Evolutionary conservation across 169 alveolate species (phyloP).

Genomic region (Condylostoma magnum): DNA sequence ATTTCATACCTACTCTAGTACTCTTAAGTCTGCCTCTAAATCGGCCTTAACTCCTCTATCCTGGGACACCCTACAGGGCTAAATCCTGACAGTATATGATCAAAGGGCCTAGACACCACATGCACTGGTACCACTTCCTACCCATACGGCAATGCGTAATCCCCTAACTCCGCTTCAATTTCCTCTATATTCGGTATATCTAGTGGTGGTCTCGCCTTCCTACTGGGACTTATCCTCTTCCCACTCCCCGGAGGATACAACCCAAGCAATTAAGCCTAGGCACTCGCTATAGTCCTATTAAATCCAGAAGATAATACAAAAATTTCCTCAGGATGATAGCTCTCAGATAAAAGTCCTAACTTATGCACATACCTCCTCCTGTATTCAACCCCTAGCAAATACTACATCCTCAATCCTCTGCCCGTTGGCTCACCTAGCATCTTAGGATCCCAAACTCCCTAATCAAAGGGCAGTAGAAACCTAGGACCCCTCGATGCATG

Average conservation of each 20-base stretch:
- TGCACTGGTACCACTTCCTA: constrained; percentile 10
- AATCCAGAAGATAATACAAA: constrained; percentile 48
- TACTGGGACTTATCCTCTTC: too few relatives aligned
- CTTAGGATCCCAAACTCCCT: too few relatives aligned
- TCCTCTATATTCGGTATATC: neutral
- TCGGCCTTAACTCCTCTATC: too few relatives aligned
- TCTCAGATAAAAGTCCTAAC: too few relatives aligned
- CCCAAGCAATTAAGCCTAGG: constrained; percentile 45
- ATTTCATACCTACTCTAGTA: too few relatives aligned
- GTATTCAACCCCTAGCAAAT: too few relatives aligned
- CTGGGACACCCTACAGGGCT: neutral
- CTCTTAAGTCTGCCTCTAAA: too few relatives aligned
- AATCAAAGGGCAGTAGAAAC: too few relatives aligned
- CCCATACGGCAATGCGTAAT: constrained; percentile 21
- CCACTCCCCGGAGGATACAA: constrained; percentile 33
- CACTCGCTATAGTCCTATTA: constrained; percentile 62
- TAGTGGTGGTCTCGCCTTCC: constrained; percentile 8
- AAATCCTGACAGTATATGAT: constrained; percentile 3
- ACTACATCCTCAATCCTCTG: too few relatives aligned
- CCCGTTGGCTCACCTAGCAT: too few relatives aligned
- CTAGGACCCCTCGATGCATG: too few relatives aligned
- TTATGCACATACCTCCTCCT: too few relatives aligned
- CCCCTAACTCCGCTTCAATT: neutral
- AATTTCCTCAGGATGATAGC: constrained; percentile 56
- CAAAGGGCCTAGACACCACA: neutral